Percentiles rank a stretch among this genome's conserved stretches.
phyloP scores from a whole-genome alignment of 106 monocot species.

The Xerophyta viscosa region DNA sequence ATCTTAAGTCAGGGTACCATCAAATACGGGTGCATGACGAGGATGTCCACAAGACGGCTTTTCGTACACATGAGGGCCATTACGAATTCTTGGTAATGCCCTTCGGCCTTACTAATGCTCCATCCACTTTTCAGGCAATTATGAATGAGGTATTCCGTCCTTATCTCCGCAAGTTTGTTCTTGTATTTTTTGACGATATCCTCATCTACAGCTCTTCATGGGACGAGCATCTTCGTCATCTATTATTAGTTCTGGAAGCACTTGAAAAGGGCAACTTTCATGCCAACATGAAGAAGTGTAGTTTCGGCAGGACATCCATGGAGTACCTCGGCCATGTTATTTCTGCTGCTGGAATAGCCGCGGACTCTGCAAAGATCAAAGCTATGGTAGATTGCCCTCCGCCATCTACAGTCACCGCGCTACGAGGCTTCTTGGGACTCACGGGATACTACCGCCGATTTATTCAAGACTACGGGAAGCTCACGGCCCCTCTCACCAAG shows the following conservation, averaged over 20 bases:
- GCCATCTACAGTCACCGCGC: neutral
- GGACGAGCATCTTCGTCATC: neutral
- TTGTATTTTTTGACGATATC: conserved; percentile 5
- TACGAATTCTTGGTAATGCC: neutral
- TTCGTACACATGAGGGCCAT: neutral
- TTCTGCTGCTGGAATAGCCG: neutral
- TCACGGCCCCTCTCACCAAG: neutral
- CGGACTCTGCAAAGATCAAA: neutral
- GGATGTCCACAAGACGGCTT: neutral
- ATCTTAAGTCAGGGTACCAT: conserved; percentile 6
- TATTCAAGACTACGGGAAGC: neutral
- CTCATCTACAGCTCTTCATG: neutral
- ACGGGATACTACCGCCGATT: neutral
- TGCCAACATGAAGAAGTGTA: neutral
- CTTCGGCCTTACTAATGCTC: neutral
- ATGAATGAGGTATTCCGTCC: neutral
- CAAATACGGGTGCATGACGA: neutral
- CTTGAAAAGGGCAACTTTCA: neutral
- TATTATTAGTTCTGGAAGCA: neutral
- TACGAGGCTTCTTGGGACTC: neutral
- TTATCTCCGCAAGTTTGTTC: neutral
- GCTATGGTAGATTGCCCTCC: neutral
- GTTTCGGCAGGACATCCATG: neutral
- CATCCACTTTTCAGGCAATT: neutral
- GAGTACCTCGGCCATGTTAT: conserved; percentile 2